phyloP scores from a whole-genome alignment of 495 filamentous ascomycete species.

The Achaetomiella virescens region DNA sequence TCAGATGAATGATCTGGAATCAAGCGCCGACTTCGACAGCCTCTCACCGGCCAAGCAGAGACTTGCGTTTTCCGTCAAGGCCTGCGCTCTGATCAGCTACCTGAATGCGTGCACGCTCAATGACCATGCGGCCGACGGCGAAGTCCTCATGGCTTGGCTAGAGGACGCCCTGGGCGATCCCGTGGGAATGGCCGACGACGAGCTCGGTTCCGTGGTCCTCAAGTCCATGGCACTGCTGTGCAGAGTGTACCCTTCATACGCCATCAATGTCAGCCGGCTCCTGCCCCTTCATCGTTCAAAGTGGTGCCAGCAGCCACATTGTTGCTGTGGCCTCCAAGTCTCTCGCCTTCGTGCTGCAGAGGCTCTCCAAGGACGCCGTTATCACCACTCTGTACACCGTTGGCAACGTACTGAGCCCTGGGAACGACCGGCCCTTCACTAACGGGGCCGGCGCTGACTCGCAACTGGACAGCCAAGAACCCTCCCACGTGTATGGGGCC shows the following conservation, averaged over 20 bases:
- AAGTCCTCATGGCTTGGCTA: constrained; percentile 81
- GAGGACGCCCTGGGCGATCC: constrained; percentile 70
- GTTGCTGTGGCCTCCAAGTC: constrained; percentile 71
- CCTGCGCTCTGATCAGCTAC: constrained; percentile 71
- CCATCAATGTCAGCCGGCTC: constrained; percentile 70
- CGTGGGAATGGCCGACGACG: constrained; percentile 70
- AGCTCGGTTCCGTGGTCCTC: constrained; percentile 66
- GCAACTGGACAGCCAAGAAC: constrained; percentile 25
- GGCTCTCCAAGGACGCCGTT: constrained; percentile 82
- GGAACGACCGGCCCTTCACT: constrained; percentile 37
- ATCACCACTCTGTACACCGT: constrained; percentile 93
- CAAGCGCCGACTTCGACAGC: constrained; percentile 79
- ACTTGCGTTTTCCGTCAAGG: constrained; percentile 80
- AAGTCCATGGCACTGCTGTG: constrained; percentile 78
- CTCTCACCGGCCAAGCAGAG: constrained; percentile 83
- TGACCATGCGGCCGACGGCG: constrained; percentile 70
- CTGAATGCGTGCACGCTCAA: constrained; percentile 76
- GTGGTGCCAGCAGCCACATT: constrained; percentile 55
- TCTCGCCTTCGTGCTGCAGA: constrained; percentile 68
- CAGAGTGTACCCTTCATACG: constrained; percentile 61
- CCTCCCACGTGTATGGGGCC: constrained; percentile 42
- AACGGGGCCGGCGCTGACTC: constrained; percentile 35
- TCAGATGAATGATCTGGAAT: constrained; percentile 79
- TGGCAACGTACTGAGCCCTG: constrained; percentile 82
- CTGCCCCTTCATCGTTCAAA: constrained; percentile 80